Conservation (phyloP, 2,329 filamentous ascomycete species). For the Neocucurbitaria cava region DNA sequence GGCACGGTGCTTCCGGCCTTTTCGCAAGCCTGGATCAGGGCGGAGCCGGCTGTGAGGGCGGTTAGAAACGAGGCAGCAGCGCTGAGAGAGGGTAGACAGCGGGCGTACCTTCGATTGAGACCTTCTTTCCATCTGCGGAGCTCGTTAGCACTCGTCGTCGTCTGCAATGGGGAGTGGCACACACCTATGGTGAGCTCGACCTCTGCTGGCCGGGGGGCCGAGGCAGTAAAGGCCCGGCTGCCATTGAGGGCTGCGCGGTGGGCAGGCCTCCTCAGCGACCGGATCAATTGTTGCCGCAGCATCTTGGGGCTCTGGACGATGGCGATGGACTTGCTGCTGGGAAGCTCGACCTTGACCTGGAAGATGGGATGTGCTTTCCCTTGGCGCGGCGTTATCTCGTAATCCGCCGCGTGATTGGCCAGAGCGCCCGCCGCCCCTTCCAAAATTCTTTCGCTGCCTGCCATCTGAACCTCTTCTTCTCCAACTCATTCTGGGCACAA, state of each 20-base stretch:
- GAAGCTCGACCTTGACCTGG: slow-evolving; percentile 35
- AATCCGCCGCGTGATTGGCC: slow-evolving; percentile 42
- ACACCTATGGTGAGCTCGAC: slow-evolving; percentile 95
- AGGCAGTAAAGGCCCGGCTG: slow-evolving; percentile 82
- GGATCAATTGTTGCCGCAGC: slow-evolving; percentile 70
- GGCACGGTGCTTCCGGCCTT: slow-evolving; percentile 92
- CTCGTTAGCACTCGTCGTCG: slow-evolving; percentile 42
- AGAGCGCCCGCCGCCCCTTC: slow-evolving; percentile 24
- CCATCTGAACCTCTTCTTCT: slow-evolving; percentile 38
- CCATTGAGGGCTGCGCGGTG: slow-evolving; percentile 61
- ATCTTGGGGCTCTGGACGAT: slow-evolving; percentile 52
- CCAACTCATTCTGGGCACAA: slow-evolving; percentile 67
- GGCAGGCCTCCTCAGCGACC: slow-evolving; percentile 66
- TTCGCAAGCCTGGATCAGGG: slow-evolving; percentile 98
- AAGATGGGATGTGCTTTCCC: slow-evolving; percentile 19
- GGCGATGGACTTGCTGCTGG: slow-evolving; percentile 34
- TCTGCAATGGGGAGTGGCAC: slow-evolving; percentile 47
- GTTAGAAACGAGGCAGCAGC: slow-evolving; percentile 35
- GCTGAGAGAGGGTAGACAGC: slow-evolving; percentile 9
- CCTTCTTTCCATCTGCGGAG: slow-evolving; percentile 88
- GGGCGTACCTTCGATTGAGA: slow-evolving; percentile 88
- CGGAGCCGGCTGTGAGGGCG: slow-evolving; percentile 77
- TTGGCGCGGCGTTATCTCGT: slow-evolving; percentile 23
- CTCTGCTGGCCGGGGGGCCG: slow-evolving; percentile 80
- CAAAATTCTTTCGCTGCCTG: slow-evolving; percentile 35